These are phyloP conservation scores for Exophiala spinifera DNA, from an alignment of 2,329 filamentous ascomycete species.

Conservation along the genomic window DNA sequence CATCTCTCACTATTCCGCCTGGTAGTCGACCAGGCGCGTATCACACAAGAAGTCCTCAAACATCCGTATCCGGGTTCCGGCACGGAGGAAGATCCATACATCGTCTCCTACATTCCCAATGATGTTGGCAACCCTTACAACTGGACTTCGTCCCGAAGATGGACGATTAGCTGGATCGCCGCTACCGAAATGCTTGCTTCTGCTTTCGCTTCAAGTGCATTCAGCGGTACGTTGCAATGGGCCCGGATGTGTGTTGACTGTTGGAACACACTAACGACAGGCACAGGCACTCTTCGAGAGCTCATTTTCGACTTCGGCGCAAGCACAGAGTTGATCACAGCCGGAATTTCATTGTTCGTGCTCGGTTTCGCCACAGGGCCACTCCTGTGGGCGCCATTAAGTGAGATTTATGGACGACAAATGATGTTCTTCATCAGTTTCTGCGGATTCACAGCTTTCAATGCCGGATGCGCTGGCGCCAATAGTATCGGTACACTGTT, in stretches of 20 bases:
- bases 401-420: constrained; percentile 62
- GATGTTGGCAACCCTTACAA: constrained; percentile 67
- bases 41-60: constrained; percentile 57
- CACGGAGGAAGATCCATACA: constrained; percentile 64
- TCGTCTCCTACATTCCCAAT: constrained; percentile 64
- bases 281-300: constrained; percentile 32
- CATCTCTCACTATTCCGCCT: constrained; percentile 46
- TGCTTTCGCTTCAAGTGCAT: constrained; percentile 67
- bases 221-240: constrained; percentile 35
- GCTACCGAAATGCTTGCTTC: constrained; percentile 66
- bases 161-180: constrained; percentile 61
- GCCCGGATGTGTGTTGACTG: background rate
- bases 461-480: constrained; percentile 56
- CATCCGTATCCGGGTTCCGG: constrained; percentile 59
- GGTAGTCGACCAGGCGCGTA: constrained; percentile 56
- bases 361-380: constrained; percentile 60
- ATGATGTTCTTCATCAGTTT: constrained; percentile 60
- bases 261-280: background rate
- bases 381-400: constrained; percentile 63
- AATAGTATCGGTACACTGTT: constrained; percentile 59
- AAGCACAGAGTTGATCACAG: constrained; percentile 48
- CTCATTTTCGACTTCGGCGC: constrained; percentile 53
- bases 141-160: constrained; percentile 59
- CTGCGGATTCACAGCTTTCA: constrained; percentile 58
- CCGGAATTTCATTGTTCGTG: constrained; percentile 64